Base-by-base conservation (phyloP, 225 moss, liverwort and hornwort species). In the Bryum argenteum region DNA sequence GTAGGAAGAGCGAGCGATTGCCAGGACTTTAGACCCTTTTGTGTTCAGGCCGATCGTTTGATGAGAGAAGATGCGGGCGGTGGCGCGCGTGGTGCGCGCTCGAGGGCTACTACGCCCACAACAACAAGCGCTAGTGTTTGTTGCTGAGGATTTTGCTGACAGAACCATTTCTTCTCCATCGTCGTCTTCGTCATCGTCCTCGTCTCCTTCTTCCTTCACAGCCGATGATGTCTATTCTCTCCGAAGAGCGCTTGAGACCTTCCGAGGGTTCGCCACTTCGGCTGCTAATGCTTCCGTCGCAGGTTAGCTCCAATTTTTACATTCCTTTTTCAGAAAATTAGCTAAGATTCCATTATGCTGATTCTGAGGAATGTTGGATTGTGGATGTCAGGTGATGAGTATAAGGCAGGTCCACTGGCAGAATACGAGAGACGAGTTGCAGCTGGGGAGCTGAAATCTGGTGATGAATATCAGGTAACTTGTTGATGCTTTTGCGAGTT, bases 351-450 rank as follows among this genome's bases (percentile, higher is more conserved):
- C n/a, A n/a, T n/a, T 11, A 48, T 13, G 28, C 17, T 42, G 44
- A 6, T 26, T 21, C 19, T 60, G 52, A 60, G 52, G 42, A n/a
- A 38, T 20, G 13, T 59, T 58, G 9, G 33, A 4, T 23, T 71
- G 40, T 59, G 1, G 26, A 50, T 63, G 74, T 33, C 48, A 86
- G 82, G 73, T 55, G 81, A 84, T 28, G 83, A 79, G 57, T 87
- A 71, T 11, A 79, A 83, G 71, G 26, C 63, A 37, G 92, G 94
- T 50, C 94, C 92, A 1, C 37, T 90, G 53, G 79, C 84, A 67
- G 92, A 84, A 56, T 92, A 95, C 50, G 87, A 92, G 64, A 90
- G 89, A 26, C 81, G 81, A 22, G 77, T 95, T 33, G 87, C 89
- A 26, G 73, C 85, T 4, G 94, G 92, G 14, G 90, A 84, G 67